Percentiles rank a stretch among this genome's conserved stretches.
These are phyloP conservation scores for Hericium alpestre DNA, from an alignment of 768 basidiomycete genomes.

Conservation along the genomic window DNA sequence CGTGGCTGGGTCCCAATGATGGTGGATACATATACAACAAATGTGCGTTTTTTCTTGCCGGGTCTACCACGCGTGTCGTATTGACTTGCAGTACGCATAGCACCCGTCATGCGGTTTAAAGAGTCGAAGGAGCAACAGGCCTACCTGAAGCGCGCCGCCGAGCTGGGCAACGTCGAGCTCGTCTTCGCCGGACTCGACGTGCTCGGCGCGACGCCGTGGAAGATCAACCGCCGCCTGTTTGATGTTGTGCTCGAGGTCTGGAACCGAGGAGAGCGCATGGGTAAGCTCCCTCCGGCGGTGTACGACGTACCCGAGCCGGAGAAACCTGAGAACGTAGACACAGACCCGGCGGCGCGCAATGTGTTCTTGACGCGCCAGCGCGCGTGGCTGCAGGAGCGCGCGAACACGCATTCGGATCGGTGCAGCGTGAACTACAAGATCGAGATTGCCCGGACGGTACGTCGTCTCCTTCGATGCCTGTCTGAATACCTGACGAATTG, in stretches of 20 bases:
- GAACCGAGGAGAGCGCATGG: slow-evolving; percentile 76
- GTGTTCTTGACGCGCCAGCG: slow-evolving; percentile 48
- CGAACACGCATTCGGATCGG: slow-evolving; percentile 81
- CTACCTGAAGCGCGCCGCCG: slow-evolving; percentile 68
- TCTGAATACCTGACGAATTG: neutral
- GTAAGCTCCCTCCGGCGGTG: slow-evolving; percentile 72
- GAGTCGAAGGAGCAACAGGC: slow-evolving; percentile 75
- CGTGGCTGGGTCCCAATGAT: slow-evolving; percentile 67
- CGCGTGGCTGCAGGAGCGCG: slow-evolving; percentile 44
- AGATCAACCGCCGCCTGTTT: slow-evolving; percentile 62
- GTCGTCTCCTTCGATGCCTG: slow-evolving; percentile 18
- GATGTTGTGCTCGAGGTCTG: slow-evolving; percentile 51
- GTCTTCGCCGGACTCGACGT: slow-evolving; percentile 86
- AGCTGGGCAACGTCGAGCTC: slow-evolving; percentile 66
- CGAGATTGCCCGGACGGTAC: slow-evolving; percentile 85
- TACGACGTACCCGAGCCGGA: slow-evolving; percentile 58
- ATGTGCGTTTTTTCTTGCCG: slow-evolving; percentile 32
- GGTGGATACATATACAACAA: slow-evolving; percentile 80
- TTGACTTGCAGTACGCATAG: slow-evolving; percentile 24
- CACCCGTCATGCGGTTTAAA: slow-evolving; percentile 83
- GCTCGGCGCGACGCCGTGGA: slow-evolving; percentile 84
- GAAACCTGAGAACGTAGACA: slow-evolving; percentile 34
- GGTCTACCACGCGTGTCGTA: neutral
- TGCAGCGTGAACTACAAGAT: slow-evolving; percentile 95
- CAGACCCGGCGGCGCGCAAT: slow-evolving; percentile 45